Conservation (phyloP, 2,329 filamentous ascomycete species). For the Diatrype stigma region DNA sequence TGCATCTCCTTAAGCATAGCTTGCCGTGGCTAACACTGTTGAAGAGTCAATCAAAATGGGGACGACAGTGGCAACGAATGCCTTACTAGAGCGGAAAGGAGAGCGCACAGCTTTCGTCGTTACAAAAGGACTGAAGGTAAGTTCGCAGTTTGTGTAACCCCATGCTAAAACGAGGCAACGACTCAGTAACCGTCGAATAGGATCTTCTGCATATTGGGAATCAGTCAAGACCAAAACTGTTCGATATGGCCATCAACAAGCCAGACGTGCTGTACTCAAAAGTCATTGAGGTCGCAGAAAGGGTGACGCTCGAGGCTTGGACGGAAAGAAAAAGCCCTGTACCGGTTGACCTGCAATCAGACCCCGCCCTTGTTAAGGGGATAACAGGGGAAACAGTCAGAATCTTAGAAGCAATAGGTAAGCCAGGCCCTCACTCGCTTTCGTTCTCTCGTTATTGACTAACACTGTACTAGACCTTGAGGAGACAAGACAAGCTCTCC, state of each 20-base stretch:
- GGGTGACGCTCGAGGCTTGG: slow-evolving; percentile 18
- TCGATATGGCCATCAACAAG: slow-evolving; percentile 16
- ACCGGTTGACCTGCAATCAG: slow-evolving; percentile 2
- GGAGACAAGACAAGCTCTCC: slow-evolving; percentile 5
- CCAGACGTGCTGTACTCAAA: slow-evolving; percentile 13
- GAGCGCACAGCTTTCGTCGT: slow-evolving; percentile 67
- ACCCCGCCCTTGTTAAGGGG: slow-evolving; percentile 8
- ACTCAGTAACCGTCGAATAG: neutral
- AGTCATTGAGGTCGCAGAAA: slow-evolving; percentile 17
- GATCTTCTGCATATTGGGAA: slow-evolving; percentile 15
- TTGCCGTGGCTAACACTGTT: neutral
- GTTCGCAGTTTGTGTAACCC: neutral
- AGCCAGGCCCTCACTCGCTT: neutral
- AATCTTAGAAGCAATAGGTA: slow-evolving; percentile 9
- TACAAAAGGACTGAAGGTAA: slow-evolving; percentile 49
- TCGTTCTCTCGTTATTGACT: neutral
- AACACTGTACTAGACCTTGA: slow-evolving; percentile 4
- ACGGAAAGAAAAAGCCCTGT: slow-evolving; percentile 10
- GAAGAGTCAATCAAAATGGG: slow-evolving; percentile 9
- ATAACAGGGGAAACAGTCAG: slow-evolving; percentile 15
- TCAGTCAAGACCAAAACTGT: slow-evolving; percentile 18
- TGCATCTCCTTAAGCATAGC: neutral
- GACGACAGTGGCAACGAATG: slow-evolving; percentile 8
- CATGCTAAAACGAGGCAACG: neutral
- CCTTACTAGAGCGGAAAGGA: slow-evolving; percentile 45